Conservation (phyloP, 129 eudicot species). For the Logfia minima region DNA sequence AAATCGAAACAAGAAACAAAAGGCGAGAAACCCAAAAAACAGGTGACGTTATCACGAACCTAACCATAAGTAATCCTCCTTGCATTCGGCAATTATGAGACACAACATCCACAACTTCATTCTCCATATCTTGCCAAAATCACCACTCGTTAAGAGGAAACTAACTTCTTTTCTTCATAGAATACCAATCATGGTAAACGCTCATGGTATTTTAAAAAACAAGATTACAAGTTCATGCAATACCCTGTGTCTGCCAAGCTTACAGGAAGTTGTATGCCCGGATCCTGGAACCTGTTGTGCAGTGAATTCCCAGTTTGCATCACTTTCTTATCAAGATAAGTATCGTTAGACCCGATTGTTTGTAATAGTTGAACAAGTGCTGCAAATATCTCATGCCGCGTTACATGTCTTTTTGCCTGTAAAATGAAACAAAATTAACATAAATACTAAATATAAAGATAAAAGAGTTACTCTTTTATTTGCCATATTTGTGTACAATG, state of each 20-base stretch:
- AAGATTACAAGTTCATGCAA: constrained; percentile 42
- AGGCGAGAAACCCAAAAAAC: constrained; percentile 23
- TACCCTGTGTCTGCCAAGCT: constrained; percentile 49
- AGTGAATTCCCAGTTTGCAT: constrained; percentile 41
- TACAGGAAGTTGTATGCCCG: constrained; percentile 47
- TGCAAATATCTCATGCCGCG: constrained; percentile 74
- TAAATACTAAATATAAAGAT: not conserved
- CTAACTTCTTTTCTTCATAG: constrained; percentile 1
- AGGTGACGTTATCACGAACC: constrained; percentile 8
- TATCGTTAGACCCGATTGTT: constrained; percentile 38
- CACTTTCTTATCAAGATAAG: constrained; percentile 31
- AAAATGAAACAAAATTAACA: constrained; percentile 9
- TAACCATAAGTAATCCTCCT: constrained; percentile 18
- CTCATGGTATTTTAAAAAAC: constrained; percentile 38
- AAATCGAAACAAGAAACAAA: constrained; percentile 29
- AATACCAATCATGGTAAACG: constrained; percentile 49
- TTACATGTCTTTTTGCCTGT: constrained; percentile 64
- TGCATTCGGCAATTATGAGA: constrained; percentile 11
- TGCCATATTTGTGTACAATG: constrained; percentile 1
- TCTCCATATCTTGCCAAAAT: constrained; percentile 20
- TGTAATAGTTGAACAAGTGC: constrained; percentile 82
- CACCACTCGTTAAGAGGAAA: constrained; percentile 8
- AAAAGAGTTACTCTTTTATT: not conserved
- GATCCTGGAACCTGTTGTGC: constrained; percentile 46
- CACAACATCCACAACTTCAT: constrained; percentile 17